Evolutionary conservation across 805 yeast genomes (phyloP).

Genomic region (Pichia ethanolica): DNA sequence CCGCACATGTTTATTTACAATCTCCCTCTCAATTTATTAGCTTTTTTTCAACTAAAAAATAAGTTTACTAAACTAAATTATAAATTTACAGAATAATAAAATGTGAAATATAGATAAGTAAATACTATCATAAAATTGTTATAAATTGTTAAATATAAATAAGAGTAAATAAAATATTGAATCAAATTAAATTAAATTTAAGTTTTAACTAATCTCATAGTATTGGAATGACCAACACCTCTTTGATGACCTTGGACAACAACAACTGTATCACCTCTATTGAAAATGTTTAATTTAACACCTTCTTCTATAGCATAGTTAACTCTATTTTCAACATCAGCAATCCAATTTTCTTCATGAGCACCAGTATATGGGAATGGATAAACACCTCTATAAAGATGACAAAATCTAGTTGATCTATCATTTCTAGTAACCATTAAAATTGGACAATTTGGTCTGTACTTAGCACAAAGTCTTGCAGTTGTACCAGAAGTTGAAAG

Average conservation of each 20-base stretch:
- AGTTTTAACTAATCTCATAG: conserved; percentile 61
- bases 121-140: too few species aligned
- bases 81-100: too few species aligned
- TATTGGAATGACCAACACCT: conserved; percentile 98
- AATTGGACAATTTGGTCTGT: conserved; percentile 95
- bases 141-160: neutral
- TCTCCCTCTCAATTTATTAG: too few species aligned
- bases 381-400: conserved; percentile 96
- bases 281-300: conserved; percentile 73
- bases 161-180: neutral
- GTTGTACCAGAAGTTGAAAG: conserved; percentile 93
- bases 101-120: too few species aligned
- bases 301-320: conserved; percentile 90
- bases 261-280: conserved; percentile 81
- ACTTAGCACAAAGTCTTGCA: conserved; percentile 93
- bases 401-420: conserved; percentile 89
- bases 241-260: conserved; percentile 98
- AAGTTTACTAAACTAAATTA: too few species aligned
- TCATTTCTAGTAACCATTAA: conserved; percentile 96
- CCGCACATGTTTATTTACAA: too few species aligned
- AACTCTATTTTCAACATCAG: conserved; percentile 92
- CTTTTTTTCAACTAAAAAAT: too few species aligned
- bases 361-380: conserved; percentile 78
- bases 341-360: conserved; percentile 80
- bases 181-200: neutral